These are phyloP conservation scores for Parathielavia appendiculata DNA, from an alignment of 495 filamentous ascomycete species.

Conservation along the genomic window DNA sequence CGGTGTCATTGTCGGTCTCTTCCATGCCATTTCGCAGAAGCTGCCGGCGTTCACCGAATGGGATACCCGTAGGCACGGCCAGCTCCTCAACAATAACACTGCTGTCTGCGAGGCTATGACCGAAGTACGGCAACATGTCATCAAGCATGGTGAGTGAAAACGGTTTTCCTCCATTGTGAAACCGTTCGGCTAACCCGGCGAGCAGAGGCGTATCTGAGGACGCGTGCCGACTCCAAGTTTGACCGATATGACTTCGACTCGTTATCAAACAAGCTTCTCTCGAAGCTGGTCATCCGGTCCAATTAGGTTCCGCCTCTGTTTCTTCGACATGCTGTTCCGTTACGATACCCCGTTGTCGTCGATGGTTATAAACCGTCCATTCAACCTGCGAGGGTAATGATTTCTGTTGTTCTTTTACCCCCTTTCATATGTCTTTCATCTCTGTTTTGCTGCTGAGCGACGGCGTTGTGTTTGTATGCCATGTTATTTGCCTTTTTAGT, in stretches of 20 bases:
- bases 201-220: conserved; percentile 52
- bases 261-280: conserved; percentile 89
- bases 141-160: conserved; percentile 72
- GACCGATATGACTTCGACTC: conserved; percentile 87
- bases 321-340: conserved; percentile 16
- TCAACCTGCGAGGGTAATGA: conserved; percentile 5
- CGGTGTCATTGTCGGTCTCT: conserved; percentile 88
- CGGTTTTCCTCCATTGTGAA: not conserved
- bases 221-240: conserved; percentile 61
- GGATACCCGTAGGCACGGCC: conserved; percentile 83
- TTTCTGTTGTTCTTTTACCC: conserved; percentile 21
- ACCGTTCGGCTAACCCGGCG: conserved; percentile 15
- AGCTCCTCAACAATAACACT: conserved; percentile 77
- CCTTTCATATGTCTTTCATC: conserved; percentile 1
- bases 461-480: conserved; percentile 18
- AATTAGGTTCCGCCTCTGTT: conserved; percentile 49
- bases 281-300: conserved; percentile 87
- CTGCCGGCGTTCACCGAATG: conserved; percentile 83
- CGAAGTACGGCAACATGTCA: conserved; percentile 81
- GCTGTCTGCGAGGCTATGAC: conserved; percentile 92
- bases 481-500: conserved; percentile 15
- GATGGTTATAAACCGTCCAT: conserved; percentile 4
- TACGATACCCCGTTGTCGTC: conserved; percentile 19
- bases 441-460: conserved; percentile 20
- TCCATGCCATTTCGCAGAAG: conserved; percentile 94